These are phyloP conservation scores for Kalanchoe fedtschenkoi DNA, from an alignment of 164 flowering plant genomes.

Conservation along the genomic window DNA sequence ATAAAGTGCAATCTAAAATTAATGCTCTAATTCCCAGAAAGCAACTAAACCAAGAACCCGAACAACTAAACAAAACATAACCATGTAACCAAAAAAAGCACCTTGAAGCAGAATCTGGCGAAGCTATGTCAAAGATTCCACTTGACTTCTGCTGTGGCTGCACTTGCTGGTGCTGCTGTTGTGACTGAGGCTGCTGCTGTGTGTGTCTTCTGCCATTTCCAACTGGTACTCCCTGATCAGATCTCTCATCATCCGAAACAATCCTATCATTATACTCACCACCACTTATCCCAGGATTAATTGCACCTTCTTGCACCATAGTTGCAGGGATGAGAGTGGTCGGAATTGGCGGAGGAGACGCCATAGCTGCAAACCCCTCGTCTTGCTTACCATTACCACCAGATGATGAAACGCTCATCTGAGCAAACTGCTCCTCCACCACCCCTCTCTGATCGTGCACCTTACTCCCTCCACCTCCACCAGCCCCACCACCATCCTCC, in stretches of 20 bases:
- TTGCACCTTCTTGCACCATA: conserved; percentile 6
- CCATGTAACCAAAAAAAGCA: conserved; percentile 5
- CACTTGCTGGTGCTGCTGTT: not conserved
- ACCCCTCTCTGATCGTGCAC: not conserved
- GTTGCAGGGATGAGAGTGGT: not conserved
- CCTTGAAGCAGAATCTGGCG: conserved; percentile 70
- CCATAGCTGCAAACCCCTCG: conserved; percentile 22
- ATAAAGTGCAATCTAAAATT: not conserved
- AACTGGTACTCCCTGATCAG: conserved; percentile 44
- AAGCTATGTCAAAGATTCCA: conserved; percentile 27
- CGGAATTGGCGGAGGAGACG: conserved; percentile 23
- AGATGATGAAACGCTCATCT: conserved; percentile 31
- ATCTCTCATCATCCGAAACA: conserved; percentile 66
- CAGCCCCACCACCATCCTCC: conserved; percentile 28
- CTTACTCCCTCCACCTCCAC: conserved; percentile 14
- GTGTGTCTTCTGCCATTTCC: conserved; percentile 28
- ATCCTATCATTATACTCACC: conserved; percentile 9
- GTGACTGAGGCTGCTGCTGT: conserved; percentile 16
- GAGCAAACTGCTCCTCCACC: conserved; percentile 58
- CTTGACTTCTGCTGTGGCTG: conserved; percentile 26
- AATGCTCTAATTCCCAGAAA: conserved; percentile 11
- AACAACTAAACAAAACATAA: not conserved
- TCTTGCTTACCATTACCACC: conserved; percentile 22
- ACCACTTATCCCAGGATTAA: conserved; percentile 10
- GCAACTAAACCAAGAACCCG: not conserved